phyloP scores from a whole-genome alignment of 495 filamentous ascomycete species.

The Choiromyces venosus region DNA sequence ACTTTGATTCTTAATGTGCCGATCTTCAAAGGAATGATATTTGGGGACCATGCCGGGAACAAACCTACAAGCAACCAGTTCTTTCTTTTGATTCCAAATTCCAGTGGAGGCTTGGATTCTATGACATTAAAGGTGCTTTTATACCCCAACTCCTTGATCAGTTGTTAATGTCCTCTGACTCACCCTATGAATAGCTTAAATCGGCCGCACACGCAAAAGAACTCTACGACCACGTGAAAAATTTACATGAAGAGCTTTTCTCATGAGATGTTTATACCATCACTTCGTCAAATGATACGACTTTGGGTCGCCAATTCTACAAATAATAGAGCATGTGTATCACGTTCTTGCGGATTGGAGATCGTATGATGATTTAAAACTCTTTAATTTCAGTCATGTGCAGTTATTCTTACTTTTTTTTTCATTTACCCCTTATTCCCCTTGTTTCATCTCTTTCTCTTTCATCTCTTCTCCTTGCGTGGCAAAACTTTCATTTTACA shows the following conservation, averaged over 20 bases:
- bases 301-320: neutral
- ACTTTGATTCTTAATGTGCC: constrained; percentile 63
- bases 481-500: constrained; percentile 21
- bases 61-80: constrained; percentile 46
- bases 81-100: constrained; percentile 44
- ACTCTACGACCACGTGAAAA: constrained; percentile 34
- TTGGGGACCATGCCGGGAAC: constrained; percentile 46
- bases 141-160: neutral
- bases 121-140: neutral
- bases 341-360: neutral
- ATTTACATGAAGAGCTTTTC: constrained; percentile 37
- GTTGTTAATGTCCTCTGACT: neutral
- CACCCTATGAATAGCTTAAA: constrained; percentile 43
- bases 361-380: neutral
- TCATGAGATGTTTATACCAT: constrained; percentile 12
- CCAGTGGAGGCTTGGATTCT: neutral
- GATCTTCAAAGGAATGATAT: constrained; percentile 57
- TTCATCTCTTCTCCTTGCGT: constrained; percentile 6
- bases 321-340: neutral
- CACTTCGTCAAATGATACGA: neutral
- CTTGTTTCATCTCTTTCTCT: constrained; percentile 8
- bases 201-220: constrained; percentile 37
- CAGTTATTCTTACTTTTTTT: neutral
- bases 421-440: constrained; percentile 1
- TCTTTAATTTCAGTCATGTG: neutral